Evolutionary conservation across 169 alveolate species (phyloP).

Genomic region (Plasmodium inui): DNA sequence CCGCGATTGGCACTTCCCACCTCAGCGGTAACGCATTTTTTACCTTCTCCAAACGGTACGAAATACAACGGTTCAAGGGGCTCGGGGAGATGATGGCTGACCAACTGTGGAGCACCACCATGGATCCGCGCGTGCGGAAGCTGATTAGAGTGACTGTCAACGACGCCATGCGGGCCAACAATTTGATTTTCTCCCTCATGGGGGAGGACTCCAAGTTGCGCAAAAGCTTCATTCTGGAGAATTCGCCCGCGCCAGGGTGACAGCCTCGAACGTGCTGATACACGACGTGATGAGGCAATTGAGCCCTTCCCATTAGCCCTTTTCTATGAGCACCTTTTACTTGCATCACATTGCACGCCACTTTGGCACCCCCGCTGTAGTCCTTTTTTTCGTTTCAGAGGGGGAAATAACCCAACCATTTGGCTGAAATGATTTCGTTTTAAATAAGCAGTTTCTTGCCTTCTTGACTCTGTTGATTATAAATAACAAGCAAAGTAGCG

Average conservation of each 20-base stretch:
- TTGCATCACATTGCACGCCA: background rate
- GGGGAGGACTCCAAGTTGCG: slow-evolving; percentile 86
- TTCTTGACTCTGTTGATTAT: background rate
- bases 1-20: background rate
- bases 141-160: slow-evolving; percentile 83
- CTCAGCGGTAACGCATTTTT: slow-evolving; percentile 15
- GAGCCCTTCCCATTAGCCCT: background rate
- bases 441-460: background rate
- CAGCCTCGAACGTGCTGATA: background rate
- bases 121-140: slow-evolving; percentile 85
- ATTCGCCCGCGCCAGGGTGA: slow-evolving; percentile 70
- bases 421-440: background rate
- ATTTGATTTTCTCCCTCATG: slow-evolving; percentile 80
- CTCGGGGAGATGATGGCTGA: slow-evolving; percentile 91
- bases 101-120: slow-evolving; percentile 89
- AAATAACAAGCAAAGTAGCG: background rate
- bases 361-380: background rate
- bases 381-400: background rate
- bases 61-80: slow-evolving; percentile 88
- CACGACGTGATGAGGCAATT: background rate
- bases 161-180: slow-evolving; percentile 81
- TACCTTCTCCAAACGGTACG: slow-evolving; percentile 55
- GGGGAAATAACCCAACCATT: background rate
- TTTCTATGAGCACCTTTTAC: background rate
- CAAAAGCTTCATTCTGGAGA: slow-evolving; percentile 80